Evolutionary conservation across 1,284 basidiomycete genomes (phyloP), one percentile per base, ranked within the genome.

Genomic region (Puccinia coronata): DNA sequence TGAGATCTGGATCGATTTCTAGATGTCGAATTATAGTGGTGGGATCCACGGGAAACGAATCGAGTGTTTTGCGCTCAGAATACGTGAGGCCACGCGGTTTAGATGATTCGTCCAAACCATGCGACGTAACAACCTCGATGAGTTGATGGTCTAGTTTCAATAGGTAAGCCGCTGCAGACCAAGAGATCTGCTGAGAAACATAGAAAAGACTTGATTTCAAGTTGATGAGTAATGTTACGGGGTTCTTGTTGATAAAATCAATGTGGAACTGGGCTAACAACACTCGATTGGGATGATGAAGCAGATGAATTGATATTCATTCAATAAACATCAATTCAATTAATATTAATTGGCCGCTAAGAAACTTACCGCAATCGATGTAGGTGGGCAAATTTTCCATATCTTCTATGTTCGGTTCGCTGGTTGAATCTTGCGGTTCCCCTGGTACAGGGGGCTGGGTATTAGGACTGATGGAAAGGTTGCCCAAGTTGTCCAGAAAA

Each of bases 1-100:
- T 57, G 1, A 73, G 41, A 31, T 55, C 70, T 53, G 70, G 70
- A 9, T 73, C 70, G 36, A 73, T 53, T 2, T 1, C 51, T 31
- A 73, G 70, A 18, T 25, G 14, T n/a, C 34, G 4, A 20, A 73
- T 16, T 6, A 73, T 36, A 1, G 49, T 73, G 18, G 3, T 41
- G 31, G 49, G 28, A 55, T 73, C 49, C n/a, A 34, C 2, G 20
- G 70, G 70, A 25, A 73, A 9, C 20, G 47, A 55, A 8, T 73
- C 20, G 34, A 73, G 25, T 28, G n/a, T 25, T 4, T 20, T 11
- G n/a, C 39, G 11, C 18, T 69, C 39, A 2, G n/a, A 25, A n/a
- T 69, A n/a, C 3, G 2, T 69, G 12, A 69, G 9, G 8, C 9
- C 49, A 51, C 11, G 49, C 9, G 49, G 49, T 11, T 14, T 20